Conservation (phyloP, 768 basidiomycete genomes). For the Leucocoprinus leucothites region DNA sequence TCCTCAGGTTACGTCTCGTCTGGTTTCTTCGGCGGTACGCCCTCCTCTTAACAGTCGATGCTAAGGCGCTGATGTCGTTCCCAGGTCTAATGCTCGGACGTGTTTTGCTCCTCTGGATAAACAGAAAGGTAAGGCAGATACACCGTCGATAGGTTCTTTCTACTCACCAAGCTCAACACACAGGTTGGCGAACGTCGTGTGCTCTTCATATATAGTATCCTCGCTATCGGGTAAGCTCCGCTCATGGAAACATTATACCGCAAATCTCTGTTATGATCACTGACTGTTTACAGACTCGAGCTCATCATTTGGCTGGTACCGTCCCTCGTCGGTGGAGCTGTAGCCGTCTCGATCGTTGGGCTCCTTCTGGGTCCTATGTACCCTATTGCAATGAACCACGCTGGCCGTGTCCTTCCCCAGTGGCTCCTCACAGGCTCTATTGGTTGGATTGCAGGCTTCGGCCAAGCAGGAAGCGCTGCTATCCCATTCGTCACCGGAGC, state of each 20-base stretch:
- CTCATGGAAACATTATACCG: neutral
- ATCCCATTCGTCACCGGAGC: slow-evolving; percentile 74
- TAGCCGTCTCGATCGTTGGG: slow-evolving; percentile 64
- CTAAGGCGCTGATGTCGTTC: neutral
- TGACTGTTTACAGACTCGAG: slow-evolving; percentile 44
- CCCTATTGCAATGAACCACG: slow-evolving; percentile 70
- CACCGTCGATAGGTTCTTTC: neutral
- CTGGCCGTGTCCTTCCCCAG: slow-evolving; percentile 63
- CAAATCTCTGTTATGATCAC: neutral
- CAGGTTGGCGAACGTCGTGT: slow-evolving; percentile 55
- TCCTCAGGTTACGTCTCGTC: slow-evolving; percentile 52
- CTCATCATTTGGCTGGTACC: slow-evolving; percentile 69
- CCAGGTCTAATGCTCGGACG: slow-evolving; percentile 61
- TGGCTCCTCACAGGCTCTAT: slow-evolving; percentile 66
- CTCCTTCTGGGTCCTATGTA: slow-evolving; percentile 75
- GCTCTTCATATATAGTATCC: slow-evolving; percentile 46
- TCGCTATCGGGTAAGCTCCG: slow-evolving; percentile 45
- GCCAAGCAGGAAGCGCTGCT: slow-evolving; percentile 69
- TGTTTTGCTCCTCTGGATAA: slow-evolving; percentile 51
- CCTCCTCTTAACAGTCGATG: neutral
- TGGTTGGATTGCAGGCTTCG: slow-evolving; percentile 67
- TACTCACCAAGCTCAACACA: neutral
- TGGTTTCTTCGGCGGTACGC: slow-evolving; percentile 47
- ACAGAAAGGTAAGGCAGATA: slow-evolving; percentile 36
- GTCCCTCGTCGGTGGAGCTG: slow-evolving; percentile 59